phyloP scores from a whole-genome alignment of 768 basidiomycete species.

The Lepiota brunneoincarnata region DNA sequence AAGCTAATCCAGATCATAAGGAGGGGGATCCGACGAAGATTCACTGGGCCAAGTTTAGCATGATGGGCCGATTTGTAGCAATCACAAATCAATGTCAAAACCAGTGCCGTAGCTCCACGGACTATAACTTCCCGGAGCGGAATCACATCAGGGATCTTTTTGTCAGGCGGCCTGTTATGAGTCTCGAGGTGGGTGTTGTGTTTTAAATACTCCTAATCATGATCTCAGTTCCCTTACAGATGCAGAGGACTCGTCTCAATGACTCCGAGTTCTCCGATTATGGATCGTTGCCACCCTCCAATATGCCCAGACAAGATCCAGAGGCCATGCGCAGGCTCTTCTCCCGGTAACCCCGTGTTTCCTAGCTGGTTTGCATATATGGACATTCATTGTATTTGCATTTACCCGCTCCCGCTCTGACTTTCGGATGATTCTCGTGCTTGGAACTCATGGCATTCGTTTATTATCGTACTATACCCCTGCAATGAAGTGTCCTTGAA shows the following conservation, averaged over 20 bases:
- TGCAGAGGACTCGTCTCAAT: slow-evolving; percentile 65
- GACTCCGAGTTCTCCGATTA: slow-evolving; percentile 44
- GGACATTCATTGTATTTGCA: neutral
- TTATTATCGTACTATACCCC: neutral
- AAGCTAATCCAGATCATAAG: slow-evolving; percentile 75
- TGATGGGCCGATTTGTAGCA: slow-evolving; percentile 85
- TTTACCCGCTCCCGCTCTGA: neutral
- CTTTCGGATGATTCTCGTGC: neutral
- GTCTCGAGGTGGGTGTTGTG: slow-evolving; percentile 50
- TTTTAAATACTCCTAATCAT: neutral
- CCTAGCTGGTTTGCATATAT: neutral
- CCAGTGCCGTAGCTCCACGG: slow-evolving; percentile 58
- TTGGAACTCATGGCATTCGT: neutral
- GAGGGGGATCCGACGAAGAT: slow-evolving; percentile 66
- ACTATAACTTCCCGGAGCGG: slow-evolving; percentile 64
- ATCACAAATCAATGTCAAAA: slow-evolving; percentile 77
- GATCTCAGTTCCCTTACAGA: slow-evolving; percentile 32
- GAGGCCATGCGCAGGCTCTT: slow-evolving; percentile 51
- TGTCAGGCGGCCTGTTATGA: slow-evolving; percentile 60
- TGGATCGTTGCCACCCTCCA: slow-evolving; percentile 21
- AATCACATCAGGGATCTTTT: slow-evolving; percentile 53
- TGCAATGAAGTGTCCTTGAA: too few relatives aligned
- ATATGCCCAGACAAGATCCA: slow-evolving; percentile 29
- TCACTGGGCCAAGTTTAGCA: slow-evolving; percentile 95
- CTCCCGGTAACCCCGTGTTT: slow-evolving; percentile 34